Evolutionary conservation across 106 monocot species (phyloP).

Genomic region (Platanthera guangdongensis): DNA sequence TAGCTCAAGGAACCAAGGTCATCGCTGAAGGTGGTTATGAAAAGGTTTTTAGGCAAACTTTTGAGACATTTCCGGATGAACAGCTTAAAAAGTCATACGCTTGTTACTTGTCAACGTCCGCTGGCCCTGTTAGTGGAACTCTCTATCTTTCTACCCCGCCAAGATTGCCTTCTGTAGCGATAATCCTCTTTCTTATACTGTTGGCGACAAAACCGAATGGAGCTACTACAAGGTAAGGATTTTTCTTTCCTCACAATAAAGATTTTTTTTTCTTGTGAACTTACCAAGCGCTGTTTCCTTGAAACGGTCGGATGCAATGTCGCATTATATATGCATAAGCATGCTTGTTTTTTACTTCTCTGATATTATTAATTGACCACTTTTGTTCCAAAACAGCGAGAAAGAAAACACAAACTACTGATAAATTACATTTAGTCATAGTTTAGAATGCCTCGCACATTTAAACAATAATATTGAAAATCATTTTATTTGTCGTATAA

Average conservation of each 20-base stretch:
- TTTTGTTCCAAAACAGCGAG: too few relatives aligned
- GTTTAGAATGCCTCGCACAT: too few relatives aligned
- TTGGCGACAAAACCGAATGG: slow-evolving; percentile 30
- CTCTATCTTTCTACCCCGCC: slow-evolving; percentile 23
- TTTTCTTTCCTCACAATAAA: not conserved
- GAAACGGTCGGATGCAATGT: too few relatives aligned
- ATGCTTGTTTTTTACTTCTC: too few relatives aligned
- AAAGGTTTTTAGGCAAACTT: slow-evolving; percentile 21
- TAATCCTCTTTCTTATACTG: slow-evolving; percentile 20
- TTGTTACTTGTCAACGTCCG: slow-evolving; percentile 25
- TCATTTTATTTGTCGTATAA: too few relatives aligned
- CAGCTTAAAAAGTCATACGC: slow-evolving; percentile 20
- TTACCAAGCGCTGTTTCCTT: too few relatives aligned
- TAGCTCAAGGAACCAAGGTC: slow-evolving; percentile 21
- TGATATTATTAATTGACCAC: too few relatives aligned
- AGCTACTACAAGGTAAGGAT: slow-evolving; percentile 28
- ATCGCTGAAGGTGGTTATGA: slow-evolving; percentile 31
- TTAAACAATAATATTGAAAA: too few relatives aligned
- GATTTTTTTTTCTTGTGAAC: too few relatives aligned
- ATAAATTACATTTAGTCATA: too few relatives aligned
- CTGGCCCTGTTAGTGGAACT: slow-evolving; percentile 26
- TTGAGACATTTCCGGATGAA: slow-evolving; percentile 23
- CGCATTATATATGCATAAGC: too few relatives aligned
- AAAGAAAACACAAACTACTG: too few relatives aligned
- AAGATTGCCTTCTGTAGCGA: slow-evolving; percentile 29